Evolutionary conservation across 805 yeast genomes (phyloP).

Genomic region (Wickerhamiella azyma): DNA sequence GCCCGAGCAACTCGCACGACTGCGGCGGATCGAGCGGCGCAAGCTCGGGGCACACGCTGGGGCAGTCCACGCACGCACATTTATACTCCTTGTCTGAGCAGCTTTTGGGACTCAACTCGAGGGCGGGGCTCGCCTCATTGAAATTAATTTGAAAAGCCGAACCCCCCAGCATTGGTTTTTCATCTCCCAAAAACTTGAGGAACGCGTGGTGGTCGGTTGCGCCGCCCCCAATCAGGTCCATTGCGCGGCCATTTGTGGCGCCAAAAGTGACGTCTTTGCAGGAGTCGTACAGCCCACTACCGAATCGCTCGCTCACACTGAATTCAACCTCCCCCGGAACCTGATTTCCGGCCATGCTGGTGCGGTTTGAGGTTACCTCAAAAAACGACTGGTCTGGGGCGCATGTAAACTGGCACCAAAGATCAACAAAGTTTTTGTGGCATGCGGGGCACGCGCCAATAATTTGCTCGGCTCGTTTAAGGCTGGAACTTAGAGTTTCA

Average conservation of each 20-base stretch:
- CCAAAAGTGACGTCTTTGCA: conserved; percentile 83
- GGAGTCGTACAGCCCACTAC: conserved; percentile 57
- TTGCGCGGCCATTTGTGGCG: conserved; percentile 90
- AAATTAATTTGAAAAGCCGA: conserved; percentile 90
- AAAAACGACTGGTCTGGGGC: conserved; percentile 76
- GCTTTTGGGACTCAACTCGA: neutral
- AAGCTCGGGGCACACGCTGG: conserved; percentile 59
- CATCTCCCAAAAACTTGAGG: conserved; percentile 83
- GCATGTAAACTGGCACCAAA: conserved; percentile 79
- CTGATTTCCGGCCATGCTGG: conserved; percentile 36
- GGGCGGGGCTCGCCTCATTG: conserved; percentile 6
- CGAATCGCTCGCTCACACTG: conserved; percentile 45
- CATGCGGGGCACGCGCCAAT: conserved; percentile 94
- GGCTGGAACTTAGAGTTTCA: conserved; percentile 37
- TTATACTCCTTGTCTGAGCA: conserved; percentile 44
- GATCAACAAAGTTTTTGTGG: conserved; percentile 62
- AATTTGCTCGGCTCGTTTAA: conserved; percentile 63
- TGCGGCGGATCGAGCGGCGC: conserved; percentile 31
- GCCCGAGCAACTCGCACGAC: conserved; percentile 40
- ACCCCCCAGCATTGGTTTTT: conserved; percentile 86
- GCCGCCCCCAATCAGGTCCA: conserved; percentile 98
- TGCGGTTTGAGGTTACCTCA: conserved; percentile 42
- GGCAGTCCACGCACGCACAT: conserved; percentile 84
- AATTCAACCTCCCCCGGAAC: conserved; percentile 63
- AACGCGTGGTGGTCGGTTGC: conserved; percentile 62